These are phyloP conservation scores for Hylodesmum podocarpum DNA, from an alignment of 306 rosid species.

Conservation along the genomic window DNA sequence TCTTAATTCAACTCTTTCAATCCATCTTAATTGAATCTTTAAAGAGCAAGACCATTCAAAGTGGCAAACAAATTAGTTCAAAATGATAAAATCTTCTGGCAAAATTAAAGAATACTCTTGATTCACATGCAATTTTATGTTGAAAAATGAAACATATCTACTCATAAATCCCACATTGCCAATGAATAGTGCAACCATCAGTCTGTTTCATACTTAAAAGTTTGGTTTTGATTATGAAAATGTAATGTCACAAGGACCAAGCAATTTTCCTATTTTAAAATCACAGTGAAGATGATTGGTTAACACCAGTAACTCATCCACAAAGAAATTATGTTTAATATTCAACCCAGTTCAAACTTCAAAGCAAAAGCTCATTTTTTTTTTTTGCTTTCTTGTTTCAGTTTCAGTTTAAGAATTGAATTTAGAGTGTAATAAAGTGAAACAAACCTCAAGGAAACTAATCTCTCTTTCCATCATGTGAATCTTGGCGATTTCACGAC, in stretches of 20 bases:
- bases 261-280: not conserved
- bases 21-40: not conserved
- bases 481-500: constrained; percentile 67
- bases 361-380: not conserved
- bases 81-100: not conserved
- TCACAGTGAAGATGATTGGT: not conserved
- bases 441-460: constrained; percentile 76
- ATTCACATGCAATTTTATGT: not conserved
- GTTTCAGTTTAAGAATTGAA: not conserved
- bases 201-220: not conserved
- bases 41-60: not conserved
- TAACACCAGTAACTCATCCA: not conserved
- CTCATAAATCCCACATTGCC: not conserved
- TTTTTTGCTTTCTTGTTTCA: not conserved
- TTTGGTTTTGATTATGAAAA: not conserved
- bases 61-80: not conserved
- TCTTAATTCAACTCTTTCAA: not conserved
- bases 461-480: constrained; percentile 95
- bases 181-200: not conserved
- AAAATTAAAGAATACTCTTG: not conserved
- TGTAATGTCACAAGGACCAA: not conserved
- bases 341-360: not conserved
- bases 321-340: not conserved
- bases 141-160: not conserved
- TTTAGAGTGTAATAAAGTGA: not conserved